Evolutionary conservation across 2,329 filamentous ascomycete species (phyloP), one percentile per base, ranked within the genome.

Genomic region (Fusarium neocosmosporiellum): DNA sequence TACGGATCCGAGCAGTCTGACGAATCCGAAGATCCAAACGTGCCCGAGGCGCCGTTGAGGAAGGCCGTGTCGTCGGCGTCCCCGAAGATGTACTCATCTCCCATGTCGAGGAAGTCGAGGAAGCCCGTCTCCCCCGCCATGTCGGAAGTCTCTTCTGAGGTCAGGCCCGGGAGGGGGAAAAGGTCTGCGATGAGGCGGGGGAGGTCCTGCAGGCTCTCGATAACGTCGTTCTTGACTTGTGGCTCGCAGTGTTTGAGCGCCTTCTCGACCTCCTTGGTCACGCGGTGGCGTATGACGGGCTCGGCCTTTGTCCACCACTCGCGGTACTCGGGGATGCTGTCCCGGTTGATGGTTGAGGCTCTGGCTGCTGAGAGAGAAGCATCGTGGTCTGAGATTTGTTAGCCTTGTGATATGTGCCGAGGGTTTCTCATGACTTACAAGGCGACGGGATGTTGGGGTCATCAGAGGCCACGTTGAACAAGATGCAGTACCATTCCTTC

Each of bases 391-490:
- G 16, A 5, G 22, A 14, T 5, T 11, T 13, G 13, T 68, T 16
- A 58, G 37, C 16, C 43, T 14, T 18, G 4, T 7, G 7, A 14
- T 16, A 22, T 7, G 18, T 31, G 8, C 34, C 14, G 22, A 7
- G 4, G 24, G 7, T 6, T 36, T 48, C n/a, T 36, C 29, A 18
- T 53, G 33, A 71, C 74, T 71, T 73, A 77, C 75, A 77, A n/a
- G 75, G 75, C 6, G 74, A 77, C 7, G 75, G 75, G 20, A 75
- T 68, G 14, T 73, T 67, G 6, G 66, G 43, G 3, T 73, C 75
- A 18, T 70, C 69, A 14, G 67, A 29, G 6, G 36, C 57, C 18
- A 75, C 14, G 24, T 75, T 36, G 43, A 77, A 75, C 24, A 75
- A 39, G 27, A 70, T 69, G 20, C 71, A 41, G 14, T 77, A 77